phyloP scores from a whole-genome alignment of 2,329 filamentous ascomycete genomes.

The Tympanopsis confertula region DNA sequence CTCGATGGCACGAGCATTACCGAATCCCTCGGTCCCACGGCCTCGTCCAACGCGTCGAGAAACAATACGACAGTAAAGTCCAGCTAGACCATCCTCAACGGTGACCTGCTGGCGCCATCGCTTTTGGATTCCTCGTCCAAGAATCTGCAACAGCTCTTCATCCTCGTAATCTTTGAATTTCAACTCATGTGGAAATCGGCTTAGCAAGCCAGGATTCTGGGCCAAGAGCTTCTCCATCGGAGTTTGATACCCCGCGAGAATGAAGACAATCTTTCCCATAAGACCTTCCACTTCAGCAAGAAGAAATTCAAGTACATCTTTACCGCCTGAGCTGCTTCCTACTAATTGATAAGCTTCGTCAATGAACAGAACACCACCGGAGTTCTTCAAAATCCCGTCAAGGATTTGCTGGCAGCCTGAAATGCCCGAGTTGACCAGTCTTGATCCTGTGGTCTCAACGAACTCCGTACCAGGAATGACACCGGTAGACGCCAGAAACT shows the following conservation, averaged over 20 bases:
- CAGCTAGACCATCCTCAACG: constrained; percentile 42
- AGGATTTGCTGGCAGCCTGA: constrained; percentile 42
- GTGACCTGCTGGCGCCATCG: constrained; percentile 43
- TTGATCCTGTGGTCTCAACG: constrained; percentile 57
- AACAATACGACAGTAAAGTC: constrained; percentile 54
- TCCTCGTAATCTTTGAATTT: constrained; percentile 62
- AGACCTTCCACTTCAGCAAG: constrained; percentile 64
- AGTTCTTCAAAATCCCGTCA: constrained; percentile 38
- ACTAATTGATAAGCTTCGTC: constrained; percentile 71
- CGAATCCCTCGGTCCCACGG: constrained; percentile 57
- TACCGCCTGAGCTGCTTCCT: constrained; percentile 42
- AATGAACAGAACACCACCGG: constrained; percentile 63
- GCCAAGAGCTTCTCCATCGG: constrained; percentile 69
- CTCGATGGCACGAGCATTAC: constrained; percentile 60
- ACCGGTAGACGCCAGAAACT: constrained; percentile 49
- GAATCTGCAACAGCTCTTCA: constrained; percentile 48
- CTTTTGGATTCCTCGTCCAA: constrained; percentile 38
- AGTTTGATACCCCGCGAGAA: constrained; percentile 62
- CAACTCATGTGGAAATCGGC: constrained; percentile 54
- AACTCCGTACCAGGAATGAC: constrained; percentile 49
- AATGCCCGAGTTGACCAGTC: constrained; percentile 51
- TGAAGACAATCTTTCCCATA: constrained; percentile 56
- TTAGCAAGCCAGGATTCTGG: constrained; percentile 61
- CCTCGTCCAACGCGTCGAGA: constrained; percentile 47
- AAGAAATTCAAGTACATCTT: constrained; percentile 56